Base-by-base conservation (phyloP, 345 rosid species). In the Aethionema arabicum region DNA sequence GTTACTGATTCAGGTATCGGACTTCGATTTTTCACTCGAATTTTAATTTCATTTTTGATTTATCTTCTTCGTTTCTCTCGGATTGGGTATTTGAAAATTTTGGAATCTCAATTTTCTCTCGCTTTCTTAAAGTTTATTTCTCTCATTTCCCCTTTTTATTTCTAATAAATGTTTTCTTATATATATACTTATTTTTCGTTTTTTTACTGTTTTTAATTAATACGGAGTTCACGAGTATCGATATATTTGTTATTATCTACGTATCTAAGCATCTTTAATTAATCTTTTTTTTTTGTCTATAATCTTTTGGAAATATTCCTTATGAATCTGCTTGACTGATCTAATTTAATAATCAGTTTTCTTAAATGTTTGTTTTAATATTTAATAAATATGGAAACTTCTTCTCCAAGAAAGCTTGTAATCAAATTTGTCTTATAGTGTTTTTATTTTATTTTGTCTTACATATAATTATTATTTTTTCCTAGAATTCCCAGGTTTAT, bases 1-100 rank as follows among this genome's bases (percentile, higher is more conserved):
- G 41, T 70, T 15, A 56, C 69, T 5, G 85, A 84, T 12, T 68
- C 81, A 6, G 81, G 82, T 77, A 5, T 40, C 10, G 44, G n/a
- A 43, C 48, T 44, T 55, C 35, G 2, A 36, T 2, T 6, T 27
- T 58, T 13, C 1, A 44, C 13, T 44, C 21, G 2, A 11, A 44
- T 44, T 44, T 44, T 3, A 11, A 44, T 44, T 15, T 11, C 11
- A 35, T 35, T 2, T 8, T 5, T 35, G 12, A 43, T 3, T 11
- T n/a, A 43, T 27, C 0, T 7, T 58, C 11, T 11, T n/a, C 10
- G 3, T 4, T 36, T 21, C 27, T 21, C 45, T 52, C 2, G 1
- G n/a, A 0, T 21, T 50, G 38, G 5, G 0, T 27, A 44, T 59
- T 14, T 58, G 12, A 2, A 14, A 29, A 6, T 13, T 9, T 36